Evolutionary conservation across 2,329 filamentous ascomycete genomes (phyloP), one percentile per base, ranked within the genome.

Genomic region (Beauveria scarabaeidicola): DNA sequence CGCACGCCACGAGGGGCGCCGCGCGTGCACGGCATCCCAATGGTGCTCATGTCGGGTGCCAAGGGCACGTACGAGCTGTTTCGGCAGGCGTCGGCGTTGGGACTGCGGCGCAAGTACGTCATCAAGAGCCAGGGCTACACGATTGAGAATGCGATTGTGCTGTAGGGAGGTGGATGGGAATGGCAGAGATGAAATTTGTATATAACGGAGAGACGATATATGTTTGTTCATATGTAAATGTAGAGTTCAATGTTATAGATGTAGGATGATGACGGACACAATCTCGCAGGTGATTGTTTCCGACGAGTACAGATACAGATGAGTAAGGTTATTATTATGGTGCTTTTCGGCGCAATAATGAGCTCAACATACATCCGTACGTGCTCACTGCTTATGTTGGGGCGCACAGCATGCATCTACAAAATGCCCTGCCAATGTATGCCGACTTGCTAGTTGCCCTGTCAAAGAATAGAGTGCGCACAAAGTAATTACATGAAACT

Each of bases 41-140:
- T 97, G 82, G 80, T 96, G 43, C 89, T 97, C 82, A 82, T 96
- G 21, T 84, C 84, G 0, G 91, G 89, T 0, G 87, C 86, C 0
- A 78, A 85, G 44, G 73, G 72, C 13, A 71, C 74, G 38, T 88
- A 91, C 66, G 78, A 81, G 29, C 73, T 86, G 60, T 77, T 97
- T 36, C 77, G 74, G 46, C 74, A 76, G 48, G 85, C 88, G n/a
- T 79, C 77, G 58, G 86, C 84, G 3, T 72, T 97, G 2, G 91
- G 90, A 0, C 75, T 97, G 62, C 83, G 89, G 68, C 81, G 91
- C 69, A 79, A 90, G 66, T 97, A 91, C 72, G 84, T 84, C 67
- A 85, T 97, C 47, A 84, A 88, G 69, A 95, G 90, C 63, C 86
- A 93, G 72, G 92, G 91, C 0, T 74, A 91, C 48, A 79, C 82